These are phyloP conservation scores for Phymatotrichopsis omnivora DNA, from an alignment of 2,329 filamentous ascomycete species.

Conservation along the genomic window DNA sequence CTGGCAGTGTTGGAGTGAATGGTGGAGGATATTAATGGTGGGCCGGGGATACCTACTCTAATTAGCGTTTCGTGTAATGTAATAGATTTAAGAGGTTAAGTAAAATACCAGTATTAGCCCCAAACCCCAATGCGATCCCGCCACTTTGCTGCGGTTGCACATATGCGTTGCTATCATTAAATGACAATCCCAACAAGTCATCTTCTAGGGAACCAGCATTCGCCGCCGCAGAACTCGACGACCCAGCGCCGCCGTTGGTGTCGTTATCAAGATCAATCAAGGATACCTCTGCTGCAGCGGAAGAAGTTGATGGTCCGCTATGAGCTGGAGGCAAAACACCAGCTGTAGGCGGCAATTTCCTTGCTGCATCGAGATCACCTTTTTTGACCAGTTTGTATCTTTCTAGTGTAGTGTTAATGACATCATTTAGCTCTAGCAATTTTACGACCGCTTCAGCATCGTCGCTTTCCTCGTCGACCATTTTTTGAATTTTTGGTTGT, in stretches of 20 bases:
- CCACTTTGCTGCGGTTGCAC: conserved; percentile 70
- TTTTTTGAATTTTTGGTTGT: conserved; percentile 97
- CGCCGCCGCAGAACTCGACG: conserved; percentile 30
- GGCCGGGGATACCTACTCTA: conserved; percentile 51
- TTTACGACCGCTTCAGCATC: conserved; percentile 93
- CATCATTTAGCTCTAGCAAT: conserved; percentile 94
- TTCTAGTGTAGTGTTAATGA: conserved; percentile 93
- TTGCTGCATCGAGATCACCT: conserved; percentile 74
- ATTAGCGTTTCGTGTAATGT: background rate
- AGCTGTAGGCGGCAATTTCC: conserved; percentile 71
- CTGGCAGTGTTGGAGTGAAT: conserved; percentile 51
- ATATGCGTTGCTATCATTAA: conserved; percentile 56
- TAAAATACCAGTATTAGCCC: conserved; percentile 53
- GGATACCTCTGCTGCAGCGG: conserved; percentile 61
- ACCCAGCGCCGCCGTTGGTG: conserved; percentile 44
- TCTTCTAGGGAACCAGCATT: conserved; percentile 66
- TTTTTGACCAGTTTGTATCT: conserved; percentile 94
- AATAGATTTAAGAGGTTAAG: background rate
- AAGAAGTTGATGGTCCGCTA: conserved; percentile 40
- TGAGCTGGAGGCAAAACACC: conserved; percentile 55
- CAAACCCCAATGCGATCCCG: conserved; percentile 72
- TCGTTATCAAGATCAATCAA: conserved; percentile 81
- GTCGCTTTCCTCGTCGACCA: conserved; percentile 98
- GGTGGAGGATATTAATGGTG: conserved; percentile 51
- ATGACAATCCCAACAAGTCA: conserved; percentile 78